phyloP scores from a whole-genome alignment of 768 basidiomycete species.

The Nevesoporus exiguus region DNA sequence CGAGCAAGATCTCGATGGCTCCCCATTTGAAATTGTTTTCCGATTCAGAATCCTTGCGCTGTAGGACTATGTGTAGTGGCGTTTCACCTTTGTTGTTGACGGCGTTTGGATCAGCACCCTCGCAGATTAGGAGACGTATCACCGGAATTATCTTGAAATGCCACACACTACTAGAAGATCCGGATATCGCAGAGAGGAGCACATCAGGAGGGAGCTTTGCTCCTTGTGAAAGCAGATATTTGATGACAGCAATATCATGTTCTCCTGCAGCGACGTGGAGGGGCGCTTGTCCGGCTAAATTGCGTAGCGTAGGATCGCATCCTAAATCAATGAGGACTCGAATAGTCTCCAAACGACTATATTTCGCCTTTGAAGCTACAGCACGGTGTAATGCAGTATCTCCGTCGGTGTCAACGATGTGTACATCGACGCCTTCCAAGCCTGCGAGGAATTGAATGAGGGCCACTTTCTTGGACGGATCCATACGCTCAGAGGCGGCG shows the following conservation, averaged over 20 bases:
- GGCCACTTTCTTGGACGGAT: too few species aligned
- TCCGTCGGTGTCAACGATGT: not conserved
- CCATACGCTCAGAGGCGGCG: too few species aligned
- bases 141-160: not conserved
- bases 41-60: too few species aligned
- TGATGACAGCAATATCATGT: not conserved
- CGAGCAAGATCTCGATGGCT: not conserved
- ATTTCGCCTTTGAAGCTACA: not conserved
- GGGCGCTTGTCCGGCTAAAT: not conserved
- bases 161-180: not conserved
- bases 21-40: not conserved
- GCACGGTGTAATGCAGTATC: not conserved
- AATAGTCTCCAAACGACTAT: not conserved
- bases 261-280: not conserved
- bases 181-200: not conserved
- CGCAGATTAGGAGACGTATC: not conserved
- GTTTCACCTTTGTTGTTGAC: not conserved
- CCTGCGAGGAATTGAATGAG: too few species aligned
- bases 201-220: not conserved
- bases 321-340: not conserved
- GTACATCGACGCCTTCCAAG: too few species aligned
- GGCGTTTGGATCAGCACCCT: not conserved
- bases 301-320: not conserved
- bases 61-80: not conserved
- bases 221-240: not conserved